phyloP scores from a whole-genome alignment of 2,329 filamentous ascomycete species.

The Sporothrix pseudoabietina region DNA sequence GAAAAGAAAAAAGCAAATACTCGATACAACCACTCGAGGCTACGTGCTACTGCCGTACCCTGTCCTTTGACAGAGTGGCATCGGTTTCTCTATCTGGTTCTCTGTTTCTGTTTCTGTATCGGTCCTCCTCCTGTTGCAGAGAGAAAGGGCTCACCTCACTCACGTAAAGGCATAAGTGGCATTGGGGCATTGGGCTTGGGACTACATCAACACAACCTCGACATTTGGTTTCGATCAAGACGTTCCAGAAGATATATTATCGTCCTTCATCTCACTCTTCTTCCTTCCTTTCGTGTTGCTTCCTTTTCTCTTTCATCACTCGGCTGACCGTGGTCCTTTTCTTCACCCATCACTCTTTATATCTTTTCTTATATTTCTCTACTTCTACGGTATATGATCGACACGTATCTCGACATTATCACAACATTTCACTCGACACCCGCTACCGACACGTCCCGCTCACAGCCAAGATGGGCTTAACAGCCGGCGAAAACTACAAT shows the following conservation, averaged over 20 bases:
- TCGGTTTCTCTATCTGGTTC: not conserved
- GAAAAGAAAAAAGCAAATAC: slow-evolving; percentile 11
- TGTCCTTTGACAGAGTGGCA: not conserved
- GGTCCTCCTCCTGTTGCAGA: not conserved
- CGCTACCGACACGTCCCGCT: not conserved
- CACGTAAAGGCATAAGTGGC: not conserved
- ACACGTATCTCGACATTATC: not conserved
- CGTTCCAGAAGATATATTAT: slow-evolving; percentile 3
- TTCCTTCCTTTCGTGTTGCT: not conserved
- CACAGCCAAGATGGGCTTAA: not conserved
- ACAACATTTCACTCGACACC: no score
- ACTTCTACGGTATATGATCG: not conserved
- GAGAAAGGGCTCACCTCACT: not conserved
- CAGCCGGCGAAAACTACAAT: slow-evolving; percentile 28
- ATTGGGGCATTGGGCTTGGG: not conserved
- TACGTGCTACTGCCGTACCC: not conserved
- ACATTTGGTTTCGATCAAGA: not conserved
- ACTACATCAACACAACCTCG: not conserved
- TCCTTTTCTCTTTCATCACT: not conserved
- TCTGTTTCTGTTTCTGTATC: not conserved
- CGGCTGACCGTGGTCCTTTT: slow-evolving; percentile 8
- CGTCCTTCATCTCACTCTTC: not conserved
- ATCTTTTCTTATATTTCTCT: not conserved
- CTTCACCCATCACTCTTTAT: not conserved
- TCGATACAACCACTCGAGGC: slow-evolving; percentile 15